These are phyloP conservation scores for Pelargonium nanum DNA, from an alignment of 345 rosid genomes.

Conservation along the genomic window DNA sequence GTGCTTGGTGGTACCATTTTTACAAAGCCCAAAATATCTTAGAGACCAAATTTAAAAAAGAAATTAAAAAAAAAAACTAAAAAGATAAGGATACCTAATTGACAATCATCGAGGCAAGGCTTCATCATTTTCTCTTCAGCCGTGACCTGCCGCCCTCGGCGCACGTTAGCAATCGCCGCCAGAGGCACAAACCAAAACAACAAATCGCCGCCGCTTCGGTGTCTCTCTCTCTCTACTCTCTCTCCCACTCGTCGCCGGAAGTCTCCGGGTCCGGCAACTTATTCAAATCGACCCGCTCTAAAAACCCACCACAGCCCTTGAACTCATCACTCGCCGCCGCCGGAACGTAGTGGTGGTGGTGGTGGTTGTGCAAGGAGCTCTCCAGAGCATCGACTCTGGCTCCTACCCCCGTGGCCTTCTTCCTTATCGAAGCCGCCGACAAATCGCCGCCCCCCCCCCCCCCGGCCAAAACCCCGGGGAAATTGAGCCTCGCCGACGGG, in stretches of 20 bases:
- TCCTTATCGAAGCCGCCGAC: slow-evolving; percentile 79
- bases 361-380: slow-evolving; percentile 21
- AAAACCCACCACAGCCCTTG: slow-evolving; percentile 33
- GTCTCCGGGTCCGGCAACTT: slow-evolving; percentile 92
- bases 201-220: too few relatives aligned
- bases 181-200: too few relatives aligned
- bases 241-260: slow-evolving; percentile 42
- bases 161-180: slow-evolving; percentile 27
- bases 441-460: slow-evolving; percentile 50
- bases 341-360: neutral
- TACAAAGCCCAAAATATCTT: too few relatives aligned
- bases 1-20: too few relatives aligned
- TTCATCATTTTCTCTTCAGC: too few relatives aligned
- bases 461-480: slow-evolving; percentile 68
- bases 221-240: too few relatives aligned
- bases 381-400: slow-evolving; percentile 85
- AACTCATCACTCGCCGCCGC: slow-evolving; percentile 16
- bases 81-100: too few relatives aligned
- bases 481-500: slow-evolving; percentile 86
- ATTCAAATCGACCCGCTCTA: slow-evolving; percentile 77
- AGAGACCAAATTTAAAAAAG: too few relatives aligned
- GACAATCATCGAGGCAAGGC: too few relatives aligned
- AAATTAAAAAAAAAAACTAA: too few relatives aligned
- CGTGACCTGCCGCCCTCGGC: too few relatives aligned
- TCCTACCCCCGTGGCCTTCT: slow-evolving; percentile 86